Evolutionary conservation across 169 alveolate species (phyloP).

Genomic region (Cyclospora cayetanensis): DNA sequence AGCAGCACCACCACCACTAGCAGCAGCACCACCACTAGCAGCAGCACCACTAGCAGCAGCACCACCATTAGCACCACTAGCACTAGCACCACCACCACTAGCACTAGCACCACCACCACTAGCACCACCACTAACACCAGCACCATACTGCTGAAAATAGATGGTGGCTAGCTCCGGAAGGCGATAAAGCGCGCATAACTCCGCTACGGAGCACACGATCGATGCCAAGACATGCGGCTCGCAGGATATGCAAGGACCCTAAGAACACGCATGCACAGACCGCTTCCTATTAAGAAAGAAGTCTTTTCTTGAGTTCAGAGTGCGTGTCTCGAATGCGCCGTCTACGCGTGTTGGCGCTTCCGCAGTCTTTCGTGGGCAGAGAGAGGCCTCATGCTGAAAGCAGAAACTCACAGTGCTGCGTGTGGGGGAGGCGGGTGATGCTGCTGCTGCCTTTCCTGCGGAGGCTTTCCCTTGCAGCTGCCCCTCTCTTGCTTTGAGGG

Average conservation of each 20-base stretch:
- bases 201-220: conserved; percentile 27
- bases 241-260: conserved; percentile 32
- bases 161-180: neutral
- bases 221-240: conserved; percentile 57
- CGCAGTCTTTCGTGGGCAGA: too few species aligned
- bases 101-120: neutral
- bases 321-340: too few species aligned
- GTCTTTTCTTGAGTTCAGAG: too few species aligned
- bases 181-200: conserved; percentile 26
- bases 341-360: too few species aligned
- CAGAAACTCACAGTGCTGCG: too few species aligned
- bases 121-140: neutral
- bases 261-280: neutral
- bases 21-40: neutral
- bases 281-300: too few species aligned
- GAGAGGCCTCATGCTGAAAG: too few species aligned
- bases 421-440: too few species aligned
- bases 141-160: conserved; percentile 32
- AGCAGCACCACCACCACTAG: neutral
- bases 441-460: too few species aligned
- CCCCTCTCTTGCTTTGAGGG: neutral
- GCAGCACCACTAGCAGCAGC: neutral
- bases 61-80: neutral
- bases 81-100: neutral
- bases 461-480: too few species aligned